Percentiles rank a stretch among this genome's conserved stretches.
phyloP scores from a whole-genome alignment of 2,329 filamentous ascomycete species.

The Calonectria pseudoreteaudii region DNA sequence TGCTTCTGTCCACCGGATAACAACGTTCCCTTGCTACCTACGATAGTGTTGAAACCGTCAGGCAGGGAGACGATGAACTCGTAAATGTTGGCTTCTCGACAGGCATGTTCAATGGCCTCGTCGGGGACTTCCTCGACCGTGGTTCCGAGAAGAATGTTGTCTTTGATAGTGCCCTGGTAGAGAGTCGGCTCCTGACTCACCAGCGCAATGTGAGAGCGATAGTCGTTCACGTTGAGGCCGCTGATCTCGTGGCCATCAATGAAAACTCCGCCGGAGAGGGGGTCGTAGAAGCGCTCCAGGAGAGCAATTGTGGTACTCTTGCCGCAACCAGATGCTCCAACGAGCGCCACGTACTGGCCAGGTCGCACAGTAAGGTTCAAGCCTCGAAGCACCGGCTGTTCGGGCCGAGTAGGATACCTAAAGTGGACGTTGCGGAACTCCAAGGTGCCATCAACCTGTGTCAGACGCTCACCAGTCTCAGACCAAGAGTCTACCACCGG shows the following conservation, averaged over 20 bases:
- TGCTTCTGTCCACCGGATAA: slow-evolving; percentile 95
- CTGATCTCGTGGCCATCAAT: slow-evolving; percentile 88
- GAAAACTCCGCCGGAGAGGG: slow-evolving; percentile 81
- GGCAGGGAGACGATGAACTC: slow-evolving; percentile 90
- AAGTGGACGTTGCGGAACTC: slow-evolving; percentile 96
- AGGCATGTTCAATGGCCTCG: slow-evolving; percentile 79
- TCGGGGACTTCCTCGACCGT: slow-evolving; percentile 76
- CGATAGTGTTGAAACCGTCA: slow-evolving; percentile 86
- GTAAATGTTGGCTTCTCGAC: slow-evolving; percentile 91
- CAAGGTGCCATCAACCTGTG: slow-evolving; percentile 78
- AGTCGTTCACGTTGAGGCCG: slow-evolving; percentile 84
- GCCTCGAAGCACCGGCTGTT: slow-evolving; percentile 91
- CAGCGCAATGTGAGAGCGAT: slow-evolving; percentile 85
- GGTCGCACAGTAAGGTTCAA: slow-evolving; percentile 80
- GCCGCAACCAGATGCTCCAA: slow-evolving; percentile 93
- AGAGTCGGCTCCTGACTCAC: slow-evolving; percentile 95
- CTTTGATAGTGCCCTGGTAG: slow-evolving; percentile 90
- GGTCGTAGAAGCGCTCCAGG: slow-evolving; percentile 95
- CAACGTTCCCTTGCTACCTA: slow-evolving; percentile 88
- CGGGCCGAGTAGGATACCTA: slow-evolving; percentile 89
- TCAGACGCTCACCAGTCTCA: slow-evolving; percentile 71
- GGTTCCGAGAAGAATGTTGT: slow-evolving; percentile 88
- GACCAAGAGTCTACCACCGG: slow-evolving; percentile 89
- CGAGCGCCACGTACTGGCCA: slow-evolving; percentile 87
- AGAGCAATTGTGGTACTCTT: slow-evolving; percentile 95